These are phyloP conservation scores for Nymphaea colorata DNA, from an alignment of 164 flowering plant species.

Conservation along the genomic window DNA sequence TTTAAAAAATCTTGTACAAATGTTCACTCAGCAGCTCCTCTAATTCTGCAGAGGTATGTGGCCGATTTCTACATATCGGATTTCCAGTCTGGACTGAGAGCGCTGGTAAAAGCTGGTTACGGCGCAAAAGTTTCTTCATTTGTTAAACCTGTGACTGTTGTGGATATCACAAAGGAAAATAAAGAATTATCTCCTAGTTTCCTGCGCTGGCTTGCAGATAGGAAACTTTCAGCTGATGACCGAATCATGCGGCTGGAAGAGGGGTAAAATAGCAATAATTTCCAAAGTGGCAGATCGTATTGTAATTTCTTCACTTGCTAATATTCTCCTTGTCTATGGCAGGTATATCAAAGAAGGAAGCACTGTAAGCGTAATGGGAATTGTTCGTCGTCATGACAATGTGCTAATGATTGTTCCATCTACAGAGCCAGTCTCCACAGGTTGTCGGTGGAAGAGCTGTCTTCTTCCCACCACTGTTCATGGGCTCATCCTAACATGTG, in stretches of 20 bases:
- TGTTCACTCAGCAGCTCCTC: neutral
- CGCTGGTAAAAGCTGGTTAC: slow-evolving; percentile 86
- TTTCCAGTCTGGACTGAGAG: slow-evolving; percentile 85
- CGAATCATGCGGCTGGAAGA: slow-evolving; percentile 86
- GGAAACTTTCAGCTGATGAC: slow-evolving; percentile 82
- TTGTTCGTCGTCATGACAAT: slow-evolving; percentile 74
- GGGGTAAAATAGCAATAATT: slow-evolving; percentile 41
- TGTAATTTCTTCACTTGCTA: no score
- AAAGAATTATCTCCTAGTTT: slow-evolving; percentile 61
- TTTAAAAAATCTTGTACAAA: no score
- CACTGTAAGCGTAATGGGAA: slow-evolving; percentile 90
- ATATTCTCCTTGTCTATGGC: slow-evolving; percentile 4
- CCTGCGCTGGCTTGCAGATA: slow-evolving; percentile 75
- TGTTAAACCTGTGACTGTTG: slow-evolving; percentile 67
- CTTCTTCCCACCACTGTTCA: slow-evolving; percentile 68
- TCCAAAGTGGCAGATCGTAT: neutral
- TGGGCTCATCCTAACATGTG: slow-evolving; percentile 69
- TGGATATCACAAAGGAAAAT: slow-evolving; percentile 54
- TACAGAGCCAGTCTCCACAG: slow-evolving; percentile 56
- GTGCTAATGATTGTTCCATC: slow-evolving; percentile 87
- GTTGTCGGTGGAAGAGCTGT: slow-evolving; percentile 75
- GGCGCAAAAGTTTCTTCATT: slow-evolving; percentile 93
- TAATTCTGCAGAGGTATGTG: slow-evolving; percentile 56
- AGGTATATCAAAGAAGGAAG: slow-evolving; percentile 94
- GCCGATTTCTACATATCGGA: slow-evolving; percentile 96